A percentile compares a stretch with the other conserved stretches of the same genome.
Evolutionary conservation across 345 rosid genomes (phyloP).

Genomic region (Fremontodendron californicum): DNA sequence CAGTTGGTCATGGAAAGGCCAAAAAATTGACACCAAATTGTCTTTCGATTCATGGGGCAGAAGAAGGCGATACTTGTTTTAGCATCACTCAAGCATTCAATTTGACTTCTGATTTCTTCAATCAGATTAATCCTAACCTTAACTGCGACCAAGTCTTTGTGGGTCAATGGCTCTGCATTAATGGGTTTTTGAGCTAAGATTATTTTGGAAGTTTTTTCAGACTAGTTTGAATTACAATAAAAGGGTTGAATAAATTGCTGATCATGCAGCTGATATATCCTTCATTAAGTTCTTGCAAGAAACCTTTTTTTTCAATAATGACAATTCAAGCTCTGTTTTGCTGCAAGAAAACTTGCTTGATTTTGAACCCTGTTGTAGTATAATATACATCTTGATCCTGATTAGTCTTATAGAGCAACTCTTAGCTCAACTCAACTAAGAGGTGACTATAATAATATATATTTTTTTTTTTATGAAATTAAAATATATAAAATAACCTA

Average conservation of each 20-base stretch:
- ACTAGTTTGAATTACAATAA: not conserved
- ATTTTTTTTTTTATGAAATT: no score
- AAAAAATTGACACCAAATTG: not conserved
- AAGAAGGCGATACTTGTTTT: not conserved
- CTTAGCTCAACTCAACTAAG: no score
- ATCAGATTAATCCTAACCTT: conserved; percentile 9
- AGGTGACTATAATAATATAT: no score
- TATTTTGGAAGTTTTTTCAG: not conserved
- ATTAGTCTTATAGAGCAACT: no score
- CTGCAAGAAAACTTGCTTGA: not conserved
- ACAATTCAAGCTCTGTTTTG: not conserved
- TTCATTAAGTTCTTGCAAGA: not conserved
- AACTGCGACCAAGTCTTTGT: conserved; percentile 19
- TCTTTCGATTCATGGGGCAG: not conserved
- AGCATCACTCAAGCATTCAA: not conserved
- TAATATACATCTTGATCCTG: no score
- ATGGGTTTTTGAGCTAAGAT: not conserved
- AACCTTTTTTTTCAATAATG: not conserved
- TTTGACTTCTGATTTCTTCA: not conserved
- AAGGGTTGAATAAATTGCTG: not conserved
- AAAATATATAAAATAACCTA: no score
- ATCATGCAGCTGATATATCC: not conserved
- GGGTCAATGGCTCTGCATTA: conserved; percentile 20
- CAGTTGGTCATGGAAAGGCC: not conserved
- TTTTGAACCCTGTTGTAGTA: not conserved